These are phyloP conservation scores for Dissophora ornata DNA, from an alignment of 192 early-diverging fungal species.

Conservation along the genomic window DNA sequence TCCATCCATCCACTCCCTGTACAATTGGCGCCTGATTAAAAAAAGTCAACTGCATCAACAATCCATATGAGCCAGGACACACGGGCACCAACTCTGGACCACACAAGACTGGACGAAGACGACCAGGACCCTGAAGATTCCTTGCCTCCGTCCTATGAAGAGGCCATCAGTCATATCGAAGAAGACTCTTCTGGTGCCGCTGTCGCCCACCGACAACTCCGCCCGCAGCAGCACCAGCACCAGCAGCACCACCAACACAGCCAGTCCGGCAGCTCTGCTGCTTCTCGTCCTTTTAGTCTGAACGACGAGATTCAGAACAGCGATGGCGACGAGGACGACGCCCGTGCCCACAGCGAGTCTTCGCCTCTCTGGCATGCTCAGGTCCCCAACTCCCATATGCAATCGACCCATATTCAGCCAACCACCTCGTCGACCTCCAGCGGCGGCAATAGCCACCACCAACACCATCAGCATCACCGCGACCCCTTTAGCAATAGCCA, in stretches of 20 bases:
- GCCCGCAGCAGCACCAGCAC: no score
- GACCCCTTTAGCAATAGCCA: not conserved
- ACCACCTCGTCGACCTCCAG: no score
- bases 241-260: constrained; percentile 10
- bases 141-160: constrained; percentile 46
- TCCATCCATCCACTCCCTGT: not conserved
- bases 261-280: not conserved
- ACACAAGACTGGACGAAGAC: constrained; percentile 1
- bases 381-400: constrained; percentile 1
- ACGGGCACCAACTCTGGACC: not conserved
- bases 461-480: not conserved
- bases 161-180: constrained; percentile 34
- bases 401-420: constrained; percentile 1
- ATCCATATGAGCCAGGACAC: constrained; percentile 24
- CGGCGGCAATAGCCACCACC: not conserved
- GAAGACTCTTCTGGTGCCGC: not conserved
- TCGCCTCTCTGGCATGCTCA: not conserved
- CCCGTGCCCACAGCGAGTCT: not conserved
- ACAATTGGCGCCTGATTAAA: not conserved
- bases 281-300: constrained; percentile 1
- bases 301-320: constrained; percentile 20
- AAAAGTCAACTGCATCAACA: no score
- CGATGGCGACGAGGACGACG: not conserved
- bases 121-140: constrained; percentile 16
- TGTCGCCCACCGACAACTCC: no score